Percentiles rank a stretch among this genome's conserved stretches.
These are phyloP conservation scores for Jatropha podagrica DNA, from an alignment of 441 rosid genomes.

Conservation along the genomic window DNA sequence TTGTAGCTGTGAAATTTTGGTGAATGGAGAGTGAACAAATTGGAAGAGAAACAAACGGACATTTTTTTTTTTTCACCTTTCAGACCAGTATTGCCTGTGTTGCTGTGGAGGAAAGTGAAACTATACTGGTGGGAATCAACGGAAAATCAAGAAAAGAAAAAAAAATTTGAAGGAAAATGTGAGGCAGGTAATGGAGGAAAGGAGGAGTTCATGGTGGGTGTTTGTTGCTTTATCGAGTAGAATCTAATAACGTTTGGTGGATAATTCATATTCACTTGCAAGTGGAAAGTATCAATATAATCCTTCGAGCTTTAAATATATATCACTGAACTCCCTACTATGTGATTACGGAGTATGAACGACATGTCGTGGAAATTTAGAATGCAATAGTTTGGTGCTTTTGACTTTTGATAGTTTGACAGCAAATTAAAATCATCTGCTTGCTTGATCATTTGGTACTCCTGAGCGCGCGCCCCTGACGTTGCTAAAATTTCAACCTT, in stretches of 20 bases:
- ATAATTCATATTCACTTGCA: not conserved
- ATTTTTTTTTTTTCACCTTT: conserved; percentile 26
- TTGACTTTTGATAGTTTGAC: too few species aligned
- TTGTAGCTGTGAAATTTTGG: conserved; percentile 32
- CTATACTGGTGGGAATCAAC: not conserved
- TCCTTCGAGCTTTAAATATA: not conserved
- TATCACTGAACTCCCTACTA: not conserved
- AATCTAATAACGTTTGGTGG: conserved; percentile 18
- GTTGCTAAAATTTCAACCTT: not conserved
- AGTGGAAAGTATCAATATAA: not conserved
- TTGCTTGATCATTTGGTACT: not conserved
- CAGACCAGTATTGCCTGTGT: not conserved
- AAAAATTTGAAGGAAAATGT: conserved; percentile 5
- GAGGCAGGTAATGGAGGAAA: conserved; percentile 24
- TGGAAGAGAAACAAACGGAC: conserved; percentile 58
- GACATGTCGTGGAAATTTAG: not conserved
- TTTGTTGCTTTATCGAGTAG: conserved; percentile 15
- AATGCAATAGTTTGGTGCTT: too few species aligned
- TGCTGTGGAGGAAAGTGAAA: not conserved
- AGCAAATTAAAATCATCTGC: not conserved
- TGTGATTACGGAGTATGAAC: not conserved
- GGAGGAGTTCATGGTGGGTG: conserved; percentile 19
- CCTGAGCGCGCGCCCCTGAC: too few species aligned
- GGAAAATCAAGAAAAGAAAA: conserved; percentile 8
- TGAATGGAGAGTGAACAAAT: conserved; percentile 36